These are phyloP conservation scores for Candida bentonensis DNA, from an alignment of 805 yeast species.

Conservation along the genomic window DNA sequence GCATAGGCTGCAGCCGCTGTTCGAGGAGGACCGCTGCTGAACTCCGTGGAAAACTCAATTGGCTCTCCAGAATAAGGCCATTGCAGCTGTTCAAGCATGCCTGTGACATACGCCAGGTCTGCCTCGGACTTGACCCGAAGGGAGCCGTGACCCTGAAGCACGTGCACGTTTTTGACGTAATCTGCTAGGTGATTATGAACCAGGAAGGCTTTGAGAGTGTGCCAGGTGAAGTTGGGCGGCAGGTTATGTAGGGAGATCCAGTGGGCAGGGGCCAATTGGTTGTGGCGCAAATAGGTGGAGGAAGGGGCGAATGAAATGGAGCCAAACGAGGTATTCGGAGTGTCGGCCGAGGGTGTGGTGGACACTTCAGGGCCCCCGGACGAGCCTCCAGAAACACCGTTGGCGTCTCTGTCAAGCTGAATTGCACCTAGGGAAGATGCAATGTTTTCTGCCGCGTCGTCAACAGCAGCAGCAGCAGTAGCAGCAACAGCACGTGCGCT, in stretches of 20 bases:
- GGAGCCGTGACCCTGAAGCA: not conserved
- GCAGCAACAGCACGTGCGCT: too few relatives aligned
- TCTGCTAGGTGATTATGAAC: not conserved
- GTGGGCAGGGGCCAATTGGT: not conserved
- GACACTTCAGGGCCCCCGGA: too few relatives aligned
- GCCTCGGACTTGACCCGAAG: not conserved
- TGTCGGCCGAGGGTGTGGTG: too few relatives aligned
- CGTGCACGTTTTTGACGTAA: not conserved
- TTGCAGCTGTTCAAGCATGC: not conserved
- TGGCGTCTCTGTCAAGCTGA: too few relatives aligned
- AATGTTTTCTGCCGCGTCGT: too few relatives aligned
- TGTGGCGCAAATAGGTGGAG: too few relatives aligned
- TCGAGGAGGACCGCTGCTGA: not conserved
- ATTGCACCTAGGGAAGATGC: too few relatives aligned
- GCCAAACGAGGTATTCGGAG: too few relatives aligned
- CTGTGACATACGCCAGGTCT: not conserved
- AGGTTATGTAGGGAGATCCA: not conserved
- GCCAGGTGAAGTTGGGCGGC: not conserved
- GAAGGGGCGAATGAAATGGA: too few relatives aligned
- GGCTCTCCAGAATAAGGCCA: not conserved
- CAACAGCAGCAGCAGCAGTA: too few relatives aligned
- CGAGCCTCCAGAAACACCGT: too few relatives aligned
- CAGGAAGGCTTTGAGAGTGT: not conserved
- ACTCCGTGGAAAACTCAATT: not conserved
- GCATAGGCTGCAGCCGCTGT: not conserved